phyloP scores from a whole-genome alignment of 371 early-diverging fungal species.

The Quaeritorhiza haematococci region DNA sequence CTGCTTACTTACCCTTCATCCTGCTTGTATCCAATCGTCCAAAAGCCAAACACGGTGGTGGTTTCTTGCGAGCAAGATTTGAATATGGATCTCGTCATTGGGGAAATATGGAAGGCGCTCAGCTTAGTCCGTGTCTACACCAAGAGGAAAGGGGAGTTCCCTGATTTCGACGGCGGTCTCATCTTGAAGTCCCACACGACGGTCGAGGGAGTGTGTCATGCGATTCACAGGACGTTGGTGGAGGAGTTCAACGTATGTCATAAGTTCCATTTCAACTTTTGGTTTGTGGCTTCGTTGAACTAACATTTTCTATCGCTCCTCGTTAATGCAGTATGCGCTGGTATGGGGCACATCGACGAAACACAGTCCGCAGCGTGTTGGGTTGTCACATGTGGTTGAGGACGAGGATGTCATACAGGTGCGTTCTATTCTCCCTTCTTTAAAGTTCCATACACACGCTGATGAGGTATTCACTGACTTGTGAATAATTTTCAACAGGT shows the following conservation, averaged over 20 bases:
- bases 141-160: constrained; percentile 92
- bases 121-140: constrained; percentile 93
- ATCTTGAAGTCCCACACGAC: constrained; percentile 84
- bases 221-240: constrained; percentile 89
- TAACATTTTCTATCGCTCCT: background rate
- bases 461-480: too few species aligned
- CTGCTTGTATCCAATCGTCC: constrained; percentile 27
- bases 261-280: background rate
- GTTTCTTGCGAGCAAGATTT: constrained; percentile 88
- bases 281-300: background rate
- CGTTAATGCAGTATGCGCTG: constrained; percentile 63
- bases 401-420: constrained; percentile 48
- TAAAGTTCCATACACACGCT: too few species aligned
- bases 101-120: constrained; percentile 85
- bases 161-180: constrained; percentile 94
- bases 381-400: constrained; percentile 82
- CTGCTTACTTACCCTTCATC: constrained; percentile 39
- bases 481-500: too few species aligned
- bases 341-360: constrained; percentile 95
- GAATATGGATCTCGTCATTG: constrained; percentile 90
- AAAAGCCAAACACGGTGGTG: constrained; percentile 85
- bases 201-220: constrained; percentile 94
- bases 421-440: too few species aligned
- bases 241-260: constrained; percentile 75
- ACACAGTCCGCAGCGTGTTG: constrained; percentile 94